Base-by-base conservation (phyloP, 140 eudicot genomes). In the Ambrosia hybrid region DNA sequence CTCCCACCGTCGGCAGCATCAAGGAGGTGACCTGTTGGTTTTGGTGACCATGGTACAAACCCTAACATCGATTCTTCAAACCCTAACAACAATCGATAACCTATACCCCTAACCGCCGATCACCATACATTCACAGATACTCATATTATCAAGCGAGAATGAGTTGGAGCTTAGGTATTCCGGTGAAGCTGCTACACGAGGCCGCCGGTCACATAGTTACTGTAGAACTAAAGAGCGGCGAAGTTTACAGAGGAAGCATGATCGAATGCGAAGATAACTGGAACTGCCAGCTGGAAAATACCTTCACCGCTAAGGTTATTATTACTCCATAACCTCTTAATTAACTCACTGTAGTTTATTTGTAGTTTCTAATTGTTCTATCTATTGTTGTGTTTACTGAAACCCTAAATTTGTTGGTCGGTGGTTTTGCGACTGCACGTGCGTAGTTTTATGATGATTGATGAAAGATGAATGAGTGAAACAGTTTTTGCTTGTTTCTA, bases 241-340 rank as follows among this genome's bases (percentile, higher is more conserved):
- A 91, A 80, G 82, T 91, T 14, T 91, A 91, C 73, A 86, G 96
- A 65, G 96, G 97, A 49, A 82, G 93, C 73, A 82, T 91, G 98
- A 72, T 85, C 60, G 96, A 93, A 78, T 93, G 97, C 68, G 94
- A 93, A 78, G 94, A 93, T 45, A 90, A 93, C 77, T 93, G 99
- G 99, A 93, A 93, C 77, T 93, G 97, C 78, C 94, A 87, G 26
- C 91, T 93, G 8, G 94, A 93, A 68, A 90, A 83, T 78, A 89
- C 92, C 30, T 89, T 77, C 83, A 92, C 98, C 63, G 92, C 95
- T 37, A 89, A 77, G 92, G 96, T 91, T 56, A 9, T 21, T 21
- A 21, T 21, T 21, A 21, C 26, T 21, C 26, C 26, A 21, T 21
- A 21, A 21, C 26, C 14, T 15, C 13, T 48, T 10, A 8, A 6